Percentiles rank a stretch among this genome's conserved stretches.
phyloP scores from a whole-genome alignment of 371 early-diverging fungal species.

The Fennellomyces sp. region DNA sequence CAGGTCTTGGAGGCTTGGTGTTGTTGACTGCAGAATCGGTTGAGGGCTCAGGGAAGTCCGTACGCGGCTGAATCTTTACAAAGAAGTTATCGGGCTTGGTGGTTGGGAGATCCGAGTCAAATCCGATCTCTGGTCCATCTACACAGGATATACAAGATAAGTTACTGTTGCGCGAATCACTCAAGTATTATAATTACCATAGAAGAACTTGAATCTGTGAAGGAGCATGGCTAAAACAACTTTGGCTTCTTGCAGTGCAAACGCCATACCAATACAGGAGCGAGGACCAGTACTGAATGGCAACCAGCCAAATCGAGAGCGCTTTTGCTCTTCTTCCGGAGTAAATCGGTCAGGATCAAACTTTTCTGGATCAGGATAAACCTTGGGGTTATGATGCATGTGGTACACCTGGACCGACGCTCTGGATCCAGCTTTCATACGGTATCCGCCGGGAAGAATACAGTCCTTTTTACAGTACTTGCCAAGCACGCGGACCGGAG shows the following conservation, averaged over 20 bases:
- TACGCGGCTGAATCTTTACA: conserved; percentile 42
- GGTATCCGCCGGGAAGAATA: conserved; percentile 50
- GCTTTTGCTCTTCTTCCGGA: conserved; percentile 56
- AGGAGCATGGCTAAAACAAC: conserved; percentile 55
- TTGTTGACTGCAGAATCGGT: neutral
- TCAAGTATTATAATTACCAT: conserved; percentile 21
- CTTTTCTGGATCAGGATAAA: conserved; percentile 46
- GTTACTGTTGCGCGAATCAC: too few species aligned
- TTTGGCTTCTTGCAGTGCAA: conserved; percentile 64
- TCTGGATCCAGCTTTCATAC: conserved; percentile 22
- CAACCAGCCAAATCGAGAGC: conserved; percentile 56
- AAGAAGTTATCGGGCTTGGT: conserved; percentile 40
- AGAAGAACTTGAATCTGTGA: conserved; percentile 39
- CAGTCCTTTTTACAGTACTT: conserved; percentile 58
- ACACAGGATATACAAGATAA: neutral
- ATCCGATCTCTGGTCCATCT: conserved; percentile 39
- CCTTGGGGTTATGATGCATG: conserved; percentile 49
- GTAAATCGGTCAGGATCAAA: conserved; percentile 63
- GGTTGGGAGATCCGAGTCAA: conserved; percentile 38
- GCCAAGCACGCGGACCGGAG: conserved; percentile 47
- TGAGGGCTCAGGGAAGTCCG: conserved; percentile 42
- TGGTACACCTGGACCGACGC: conserved; percentile 28
- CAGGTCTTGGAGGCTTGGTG: neutral
- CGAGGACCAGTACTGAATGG: conserved; percentile 57
- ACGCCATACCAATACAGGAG: conserved; percentile 53